A percentile compares a stretch with the other conserved stretches of the same genome.
These are phyloP conservation scores for Adiantum capillusveneris DNA, from an alignment of 75 land plant species.

Conservation along the genomic window DNA sequence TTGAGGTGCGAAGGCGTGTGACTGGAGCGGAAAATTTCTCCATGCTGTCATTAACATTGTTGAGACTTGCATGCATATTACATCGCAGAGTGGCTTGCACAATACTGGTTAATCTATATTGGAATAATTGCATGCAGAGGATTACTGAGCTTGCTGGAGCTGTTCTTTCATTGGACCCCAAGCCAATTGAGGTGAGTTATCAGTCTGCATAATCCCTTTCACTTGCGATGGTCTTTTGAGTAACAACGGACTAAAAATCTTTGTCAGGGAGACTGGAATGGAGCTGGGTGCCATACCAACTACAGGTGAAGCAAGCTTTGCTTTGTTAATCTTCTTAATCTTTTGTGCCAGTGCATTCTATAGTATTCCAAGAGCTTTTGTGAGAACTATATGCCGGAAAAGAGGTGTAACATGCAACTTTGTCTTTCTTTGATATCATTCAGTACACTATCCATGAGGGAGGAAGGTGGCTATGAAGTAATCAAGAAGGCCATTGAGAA, in stretches of 20 bases:
- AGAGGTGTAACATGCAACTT: no score
- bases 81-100: no score
- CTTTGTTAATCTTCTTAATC: no score
- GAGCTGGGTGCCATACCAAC: constrained; percentile 47
- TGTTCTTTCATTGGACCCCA: constrained; percentile 88
- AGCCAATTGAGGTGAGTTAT: constrained; percentile 58
- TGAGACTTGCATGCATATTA: no score
- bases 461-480: constrained; percentile 48
- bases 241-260: no score
- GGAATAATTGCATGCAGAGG: constrained; percentile 44
- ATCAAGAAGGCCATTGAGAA: constrained; percentile 65
- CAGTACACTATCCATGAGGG: constrained; percentile 71
- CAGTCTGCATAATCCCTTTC: not conserved
- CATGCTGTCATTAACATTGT: no score
- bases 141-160: constrained; percentile 97
- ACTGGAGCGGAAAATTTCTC: no score
- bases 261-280: constrained; percentile 79
- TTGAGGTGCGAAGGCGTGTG: constrained; percentile 13
- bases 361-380: no score
- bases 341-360: no score
- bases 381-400: no score
- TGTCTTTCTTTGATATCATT: not conserved
- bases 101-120: no score
- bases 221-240: constrained; percentile 24
- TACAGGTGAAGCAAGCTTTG: no score